Conservation (phyloP, 129 eudicot genomes). For the Flaveria linearis region DNA sequence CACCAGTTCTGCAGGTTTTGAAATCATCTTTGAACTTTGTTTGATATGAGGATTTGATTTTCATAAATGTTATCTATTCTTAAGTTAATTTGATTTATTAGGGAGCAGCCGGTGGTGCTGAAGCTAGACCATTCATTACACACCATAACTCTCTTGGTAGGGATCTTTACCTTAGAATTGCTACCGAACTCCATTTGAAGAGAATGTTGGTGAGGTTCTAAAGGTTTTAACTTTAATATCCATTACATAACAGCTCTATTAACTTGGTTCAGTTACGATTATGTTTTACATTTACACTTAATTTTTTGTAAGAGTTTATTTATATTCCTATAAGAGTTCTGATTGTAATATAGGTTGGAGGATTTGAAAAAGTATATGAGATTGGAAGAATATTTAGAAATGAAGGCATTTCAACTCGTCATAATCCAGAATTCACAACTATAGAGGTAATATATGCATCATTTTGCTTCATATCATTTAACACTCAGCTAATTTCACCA, state of each 20-base stretch:
- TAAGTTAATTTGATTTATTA: slow-evolving; percentile 36
- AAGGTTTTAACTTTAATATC: background rate
- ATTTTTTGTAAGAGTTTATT: background rate
- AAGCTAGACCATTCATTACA: slow-evolving; percentile 98
- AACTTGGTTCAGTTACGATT: slow-evolving; percentile 5
- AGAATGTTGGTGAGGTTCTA: slow-evolving; percentile 83
- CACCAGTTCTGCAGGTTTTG: slow-evolving; percentile 95
- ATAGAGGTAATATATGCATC: slow-evolving; percentile 67
- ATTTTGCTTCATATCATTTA: slow-evolving; percentile 2
- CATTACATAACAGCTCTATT: background rate
- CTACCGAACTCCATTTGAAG: slow-evolving; percentile 94
- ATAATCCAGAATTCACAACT: slow-evolving; percentile 98
- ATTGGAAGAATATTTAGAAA: slow-evolving; percentile 94
- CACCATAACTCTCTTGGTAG: slow-evolving; percentile 96
- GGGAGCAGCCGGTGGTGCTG: slow-evolving; percentile 99
- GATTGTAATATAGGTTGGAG: slow-evolving; percentile 70
- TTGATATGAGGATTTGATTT: slow-evolving; percentile 4
- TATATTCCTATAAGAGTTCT: slow-evolving; percentile 7
- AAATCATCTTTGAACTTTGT: slow-evolving; percentile 17
- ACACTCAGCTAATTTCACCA: background rate
- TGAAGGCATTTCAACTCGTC: slow-evolving; percentile 99
- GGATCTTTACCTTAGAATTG: slow-evolving; percentile 93
- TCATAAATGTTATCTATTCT: background rate
- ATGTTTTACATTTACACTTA: background rate
- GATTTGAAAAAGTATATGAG: slow-evolving; percentile 93